These are phyloP conservation scores for Wickerhamomyces canadensis DNA, from an alignment of 805 yeast genomes.

Conservation along the genomic window DNA sequence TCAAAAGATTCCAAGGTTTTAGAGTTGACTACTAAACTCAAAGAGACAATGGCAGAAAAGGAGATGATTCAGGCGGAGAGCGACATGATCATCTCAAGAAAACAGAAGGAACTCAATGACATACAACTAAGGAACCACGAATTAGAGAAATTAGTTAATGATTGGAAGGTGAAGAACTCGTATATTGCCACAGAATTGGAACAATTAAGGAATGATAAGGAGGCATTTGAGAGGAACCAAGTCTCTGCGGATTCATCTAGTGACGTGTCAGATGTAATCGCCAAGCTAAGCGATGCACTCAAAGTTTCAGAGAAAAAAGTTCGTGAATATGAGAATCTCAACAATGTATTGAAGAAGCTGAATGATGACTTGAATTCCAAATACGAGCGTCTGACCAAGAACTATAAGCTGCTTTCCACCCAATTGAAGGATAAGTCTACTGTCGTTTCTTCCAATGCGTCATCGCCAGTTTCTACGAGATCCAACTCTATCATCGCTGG, in stretches of 20 bases:
- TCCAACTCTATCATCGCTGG: conserved; percentile 31
- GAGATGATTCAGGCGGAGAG: conserved; percentile 51
- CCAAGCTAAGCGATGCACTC: conserved; percentile 49
- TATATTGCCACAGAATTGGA: conserved; percentile 25
- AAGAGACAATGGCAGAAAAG: conserved; percentile 53
- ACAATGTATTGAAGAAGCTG: conserved; percentile 47
- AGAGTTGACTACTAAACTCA: conserved; percentile 51
- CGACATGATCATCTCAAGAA: conserved; percentile 43
- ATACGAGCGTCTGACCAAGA: conserved; percentile 62
- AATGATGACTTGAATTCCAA: conserved; percentile 68
- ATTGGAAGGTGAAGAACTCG: conserved; percentile 33
- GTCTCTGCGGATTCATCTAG: conserved; percentile 22
- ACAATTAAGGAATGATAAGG: conserved; percentile 25
- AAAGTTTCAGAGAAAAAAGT: conserved; percentile 43
- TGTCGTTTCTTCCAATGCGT: conserved; percentile 8
- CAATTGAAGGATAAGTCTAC: conserved; percentile 32
- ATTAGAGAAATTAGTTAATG: conserved; percentile 31
- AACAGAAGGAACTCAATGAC: conserved; percentile 65
- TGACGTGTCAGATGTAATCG: conserved; percentile 27
- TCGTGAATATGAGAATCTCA: conserved; percentile 50
- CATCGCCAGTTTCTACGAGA: conserved; percentile 28
- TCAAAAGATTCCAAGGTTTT: conserved; percentile 42
- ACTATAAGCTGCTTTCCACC: conserved; percentile 56
- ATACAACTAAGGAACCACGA: conserved; percentile 37
- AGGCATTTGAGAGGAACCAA: conserved; percentile 23